phyloP scores from a whole-genome alignment of 2,329 filamentous ascomycete species.

The Penicillium glabrum region DNA sequence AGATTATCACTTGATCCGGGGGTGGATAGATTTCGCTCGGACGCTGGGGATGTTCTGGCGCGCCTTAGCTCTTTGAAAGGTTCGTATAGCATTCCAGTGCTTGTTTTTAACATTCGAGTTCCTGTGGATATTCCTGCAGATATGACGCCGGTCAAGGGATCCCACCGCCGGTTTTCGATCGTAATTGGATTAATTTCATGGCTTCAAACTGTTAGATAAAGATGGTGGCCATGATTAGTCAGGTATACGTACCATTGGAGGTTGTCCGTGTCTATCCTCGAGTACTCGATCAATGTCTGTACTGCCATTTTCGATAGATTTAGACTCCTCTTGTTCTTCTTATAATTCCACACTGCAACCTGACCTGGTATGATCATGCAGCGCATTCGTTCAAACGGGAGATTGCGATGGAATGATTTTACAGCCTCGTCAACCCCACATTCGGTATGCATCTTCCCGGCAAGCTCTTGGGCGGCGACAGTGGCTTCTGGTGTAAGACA shows the following conservation, averaged over 20 bases:
- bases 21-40: neutral
- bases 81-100: constrained; percentile 27
- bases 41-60: neutral
- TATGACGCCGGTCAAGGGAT: constrained; percentile 30
- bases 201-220: constrained; percentile 5
- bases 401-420: constrained; percentile 45
- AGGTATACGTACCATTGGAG: constrained; percentile 19
- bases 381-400: constrained; percentile 25
- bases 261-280: constrained; percentile 18
- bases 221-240: neutral
- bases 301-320: constrained; percentile 25
- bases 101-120: constrained; percentile 25
- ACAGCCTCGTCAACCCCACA: constrained; percentile 44
- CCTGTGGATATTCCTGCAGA: constrained; percentile 28
- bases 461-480: constrained; percentile 38
- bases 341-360: constrained; percentile 25
- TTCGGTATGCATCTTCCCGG: constrained; percentile 42
- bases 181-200: constrained; percentile 30
- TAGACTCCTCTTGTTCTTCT: constrained; percentile 8
- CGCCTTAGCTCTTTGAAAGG: constrained; percentile 29
- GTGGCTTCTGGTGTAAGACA: constrained; percentile 42
- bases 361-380: constrained; percentile 27
- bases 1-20: neutral
- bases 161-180: constrained; percentile 37
- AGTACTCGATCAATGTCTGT: constrained; percentile 25